These are phyloP conservation scores for Aureobasidium pullulans DNA, from an alignment of 2,329 filamentous ascomycete species.

Conservation along the genomic window DNA sequence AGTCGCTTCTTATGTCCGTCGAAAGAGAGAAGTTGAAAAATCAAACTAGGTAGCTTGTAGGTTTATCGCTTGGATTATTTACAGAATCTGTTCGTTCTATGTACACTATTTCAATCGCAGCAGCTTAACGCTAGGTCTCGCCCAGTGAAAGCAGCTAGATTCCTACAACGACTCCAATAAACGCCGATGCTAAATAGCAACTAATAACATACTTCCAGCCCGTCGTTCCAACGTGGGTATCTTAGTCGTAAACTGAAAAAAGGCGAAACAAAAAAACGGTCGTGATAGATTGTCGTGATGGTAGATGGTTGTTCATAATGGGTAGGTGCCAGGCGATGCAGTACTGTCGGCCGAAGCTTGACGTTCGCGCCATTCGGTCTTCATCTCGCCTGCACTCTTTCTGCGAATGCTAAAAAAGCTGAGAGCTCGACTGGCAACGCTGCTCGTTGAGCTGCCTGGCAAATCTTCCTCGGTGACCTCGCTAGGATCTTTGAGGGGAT, in stretches of 20 bases:
- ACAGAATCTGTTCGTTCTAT: not conserved
- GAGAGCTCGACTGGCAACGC: constrained; percentile 24
- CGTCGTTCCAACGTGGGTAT: constrained; percentile 2
- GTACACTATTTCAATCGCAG: not conserved
- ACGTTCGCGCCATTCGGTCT: constrained; percentile 14
- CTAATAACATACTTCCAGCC: constrained; percentile 1
- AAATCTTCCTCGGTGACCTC: not conserved
- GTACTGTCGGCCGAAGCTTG: constrained; percentile 3
- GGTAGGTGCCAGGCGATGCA: not conserved
- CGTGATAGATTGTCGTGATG: constrained; percentile 1
- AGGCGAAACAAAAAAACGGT: not conserved
- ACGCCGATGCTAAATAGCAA: constrained; percentile 1
- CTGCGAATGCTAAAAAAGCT: constrained; percentile 25
- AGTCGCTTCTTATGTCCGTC: not conserved
- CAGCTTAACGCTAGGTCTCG: too few relatives aligned
- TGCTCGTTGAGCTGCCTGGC: constrained; percentile 23
- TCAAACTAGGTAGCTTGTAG: too few relatives aligned
- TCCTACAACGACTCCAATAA: not conserved
- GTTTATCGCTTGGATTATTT: too few relatives aligned
- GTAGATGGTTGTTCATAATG: not conserved
- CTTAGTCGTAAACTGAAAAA: not conserved
- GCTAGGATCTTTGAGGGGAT: constrained; percentile 22
- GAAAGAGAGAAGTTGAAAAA: not conserved
- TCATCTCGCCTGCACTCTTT: constrained; percentile 16
- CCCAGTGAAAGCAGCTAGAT: not conserved